These are phyloP conservation scores for Aspergillus incahuasiensis DNA, from an alignment of 495 filamentous ascomycete species.

Conservation along the genomic window DNA sequence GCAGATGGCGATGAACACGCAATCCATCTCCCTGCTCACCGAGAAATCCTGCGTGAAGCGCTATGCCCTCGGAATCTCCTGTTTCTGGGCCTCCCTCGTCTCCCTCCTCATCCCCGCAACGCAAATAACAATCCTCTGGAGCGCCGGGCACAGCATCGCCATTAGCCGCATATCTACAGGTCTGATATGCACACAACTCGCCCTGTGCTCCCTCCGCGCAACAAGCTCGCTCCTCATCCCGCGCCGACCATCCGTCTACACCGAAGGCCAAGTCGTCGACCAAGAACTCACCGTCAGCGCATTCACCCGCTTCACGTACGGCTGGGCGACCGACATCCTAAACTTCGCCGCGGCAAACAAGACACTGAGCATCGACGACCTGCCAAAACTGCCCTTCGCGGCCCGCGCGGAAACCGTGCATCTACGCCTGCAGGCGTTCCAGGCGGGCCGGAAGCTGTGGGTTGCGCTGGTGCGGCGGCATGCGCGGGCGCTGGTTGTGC, in stretches of 20 bases:
- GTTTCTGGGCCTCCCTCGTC: constrained; percentile 28
- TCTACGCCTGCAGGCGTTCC: constrained; percentile 47
- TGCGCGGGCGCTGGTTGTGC: constrained; percentile 46
- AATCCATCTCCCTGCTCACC: constrained; percentile 32
- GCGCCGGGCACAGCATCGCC: constrained; percentile 3
- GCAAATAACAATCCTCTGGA: constrained; percentile 20
- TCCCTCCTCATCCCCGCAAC: constrained; percentile 14
- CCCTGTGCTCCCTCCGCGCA: constrained; percentile 26
- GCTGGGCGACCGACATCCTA: constrained; percentile 56
- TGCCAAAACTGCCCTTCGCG: constrained; percentile 43
- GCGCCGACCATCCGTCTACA: constrained; percentile 61
- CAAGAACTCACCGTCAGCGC: constrained; percentile 56
- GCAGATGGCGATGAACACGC: constrained; percentile 28
- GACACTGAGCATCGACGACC: constrained; percentile 53
- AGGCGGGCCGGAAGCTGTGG: constrained; percentile 54
- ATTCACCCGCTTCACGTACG: constrained; percentile 57
- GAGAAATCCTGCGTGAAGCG: constrained; percentile 29
- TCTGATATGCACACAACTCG: constrained; percentile 21
- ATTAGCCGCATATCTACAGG: constrained; percentile 12
- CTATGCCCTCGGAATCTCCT: constrained; percentile 27
- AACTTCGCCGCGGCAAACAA: constrained; percentile 48
- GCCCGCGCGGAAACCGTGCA: constrained; percentile 29
- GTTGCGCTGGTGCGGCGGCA: constrained; percentile 54
- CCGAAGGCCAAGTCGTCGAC: constrained; percentile 57
- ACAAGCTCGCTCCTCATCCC: constrained; percentile 46